Percentiles rank a stretch among this genome's conserved stretches.
phyloP scores from a whole-genome alignment of 805 yeast genomes.

The Nematodospora valgi region DNA sequence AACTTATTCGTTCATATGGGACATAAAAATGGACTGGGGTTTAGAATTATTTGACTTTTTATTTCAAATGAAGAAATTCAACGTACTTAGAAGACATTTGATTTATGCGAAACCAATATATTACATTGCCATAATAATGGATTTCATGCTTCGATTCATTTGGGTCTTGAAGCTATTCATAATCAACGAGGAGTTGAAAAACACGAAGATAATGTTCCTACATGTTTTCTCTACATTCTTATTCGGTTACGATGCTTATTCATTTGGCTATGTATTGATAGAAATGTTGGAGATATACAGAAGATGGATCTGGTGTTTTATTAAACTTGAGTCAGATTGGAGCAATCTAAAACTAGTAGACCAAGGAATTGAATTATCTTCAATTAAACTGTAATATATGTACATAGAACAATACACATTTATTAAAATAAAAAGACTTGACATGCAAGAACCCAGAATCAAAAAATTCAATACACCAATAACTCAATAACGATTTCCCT shows the following conservation, averaged over 20 bases:
- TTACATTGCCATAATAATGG: constrained; percentile 53
- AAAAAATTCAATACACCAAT: no score
- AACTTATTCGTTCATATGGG: constrained; percentile 83
- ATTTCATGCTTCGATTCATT: constrained; percentile 65
- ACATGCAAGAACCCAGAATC: no score
- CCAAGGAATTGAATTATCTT: constrained; percentile 9
- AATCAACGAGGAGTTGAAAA: constrained; percentile 19
- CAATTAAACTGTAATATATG: neutral
- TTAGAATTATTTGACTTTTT: constrained; percentile 48
- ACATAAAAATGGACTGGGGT: constrained; percentile 85
- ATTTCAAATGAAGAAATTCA: constrained; percentile 12
- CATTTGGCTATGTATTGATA: constrained; percentile 60
- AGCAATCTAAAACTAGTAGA: constrained; percentile 20
- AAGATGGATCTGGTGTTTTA: constrained; percentile 86
- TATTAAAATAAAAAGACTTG: no score
- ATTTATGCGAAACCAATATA: constrained; percentile 34
- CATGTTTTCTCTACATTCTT: constrained; percentile 24
- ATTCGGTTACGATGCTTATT: constrained; percentile 38
- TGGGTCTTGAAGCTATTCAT: constrained; percentile 65
- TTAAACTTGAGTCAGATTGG: constrained; percentile 80
- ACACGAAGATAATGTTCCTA: constrained; percentile 13
- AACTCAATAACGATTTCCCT: no score
- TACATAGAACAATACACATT: no score
- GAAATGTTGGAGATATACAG: constrained; percentile 76
- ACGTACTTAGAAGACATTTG: constrained; percentile 19